Evolutionary conservation across 768 basidiomycete genomes (phyloP).

Genomic region (Boletus tylopilopsis): DNA sequence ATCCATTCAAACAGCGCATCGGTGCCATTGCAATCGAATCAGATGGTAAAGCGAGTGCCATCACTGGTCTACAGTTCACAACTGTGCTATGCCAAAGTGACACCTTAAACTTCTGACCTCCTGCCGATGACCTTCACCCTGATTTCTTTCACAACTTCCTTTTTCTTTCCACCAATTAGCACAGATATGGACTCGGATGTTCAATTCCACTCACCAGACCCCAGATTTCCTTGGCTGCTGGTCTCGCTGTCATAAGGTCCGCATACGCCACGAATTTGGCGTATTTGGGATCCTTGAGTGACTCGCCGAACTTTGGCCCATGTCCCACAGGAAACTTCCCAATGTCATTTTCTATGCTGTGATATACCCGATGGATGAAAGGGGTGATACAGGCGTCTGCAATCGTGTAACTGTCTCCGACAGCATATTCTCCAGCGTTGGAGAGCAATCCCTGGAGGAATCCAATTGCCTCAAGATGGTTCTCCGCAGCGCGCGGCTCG

Average conservation of each 20-base stretch:
- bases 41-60: no score
- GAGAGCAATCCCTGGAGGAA: constrained; percentile 49
- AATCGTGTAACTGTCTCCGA: constrained; percentile 48
- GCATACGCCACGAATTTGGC: constrained; percentile 47
- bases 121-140: no score
- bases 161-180: neutral
- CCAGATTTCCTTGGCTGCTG: constrained; percentile 51
- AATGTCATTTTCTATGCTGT: constrained; percentile 43
- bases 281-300: constrained; percentile 41
- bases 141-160: neutral
- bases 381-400: constrained; percentile 60
- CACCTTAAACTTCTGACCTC: no score
- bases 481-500: constrained; percentile 33
- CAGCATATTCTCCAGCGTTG: constrained; percentile 34
- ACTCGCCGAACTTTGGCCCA: constrained; percentile 41
- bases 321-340: constrained; percentile 47
- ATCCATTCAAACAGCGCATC: no score
- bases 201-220: constrained; percentile 37
- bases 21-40: no score
- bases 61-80: no score
- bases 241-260: constrained; percentile 41
- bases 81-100: no score
- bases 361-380: constrained; percentile 48
- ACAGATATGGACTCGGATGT: neutral
- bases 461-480: constrained; percentile 41